phyloP scores from a whole-genome alignment of 768 basidiomycete species.

The Pleurotus giganteus region DNA sequence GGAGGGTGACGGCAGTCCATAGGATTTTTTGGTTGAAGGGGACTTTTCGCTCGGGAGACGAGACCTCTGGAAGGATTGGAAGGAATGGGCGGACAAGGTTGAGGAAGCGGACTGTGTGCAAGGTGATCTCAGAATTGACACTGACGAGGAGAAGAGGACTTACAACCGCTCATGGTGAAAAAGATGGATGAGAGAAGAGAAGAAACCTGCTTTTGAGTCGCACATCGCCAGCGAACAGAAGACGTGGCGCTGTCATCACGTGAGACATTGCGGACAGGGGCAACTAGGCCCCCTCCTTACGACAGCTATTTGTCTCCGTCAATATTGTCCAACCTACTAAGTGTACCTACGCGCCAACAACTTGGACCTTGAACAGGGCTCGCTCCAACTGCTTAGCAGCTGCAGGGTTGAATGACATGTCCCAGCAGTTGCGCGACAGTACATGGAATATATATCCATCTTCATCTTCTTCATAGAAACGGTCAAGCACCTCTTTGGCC shows the following conservation, averaged over 20 bases:
- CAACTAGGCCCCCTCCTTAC: too few relatives aligned
- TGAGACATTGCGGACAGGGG: too few relatives aligned
- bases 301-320: too few relatives aligned
- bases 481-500: too few relatives aligned
- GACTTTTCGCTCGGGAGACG: slow-evolving; percentile 97
- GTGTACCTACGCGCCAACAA: too few relatives aligned
- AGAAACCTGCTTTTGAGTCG: slow-evolving; percentile 7
- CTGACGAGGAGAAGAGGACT: slow-evolving; percentile 27
- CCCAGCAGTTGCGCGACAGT: too few relatives aligned
- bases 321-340: too few relatives aligned
- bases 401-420: too few relatives aligned
- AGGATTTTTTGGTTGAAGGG: slow-evolving; percentile 98
- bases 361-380: too few relatives aligned
- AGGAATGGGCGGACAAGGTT: slow-evolving; percentile 98
- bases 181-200: slow-evolving; percentile 19
- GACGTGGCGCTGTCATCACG: neutral
- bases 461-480: too few relatives aligned
- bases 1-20: slow-evolving; percentile 99
- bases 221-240: neutral
- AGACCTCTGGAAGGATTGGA: slow-evolving; percentile 94
- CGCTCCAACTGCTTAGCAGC: too few relatives aligned
- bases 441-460: too few relatives aligned
- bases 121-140: slow-evolving; percentile 8
- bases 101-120: slow-evolving; percentile 82
- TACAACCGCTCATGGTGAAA: slow-evolving; percentile 78